Base-by-base conservation (phyloP, 805 yeast genomes). In the Saturnispora saitoi region DNA sequence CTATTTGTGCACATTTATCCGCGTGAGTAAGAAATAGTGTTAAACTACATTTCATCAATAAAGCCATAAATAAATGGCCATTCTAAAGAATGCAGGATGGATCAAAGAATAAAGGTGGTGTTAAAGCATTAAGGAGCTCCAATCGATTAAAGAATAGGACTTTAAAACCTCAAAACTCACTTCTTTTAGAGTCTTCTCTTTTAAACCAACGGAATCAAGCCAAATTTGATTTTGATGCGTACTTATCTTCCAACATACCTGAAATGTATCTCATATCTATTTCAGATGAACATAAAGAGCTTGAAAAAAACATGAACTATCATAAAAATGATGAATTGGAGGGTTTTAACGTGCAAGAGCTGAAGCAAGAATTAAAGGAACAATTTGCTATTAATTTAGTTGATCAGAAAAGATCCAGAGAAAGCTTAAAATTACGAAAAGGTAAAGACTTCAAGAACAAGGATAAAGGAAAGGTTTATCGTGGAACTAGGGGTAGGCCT, bases 141-240 rank as follows among this genome's bases (percentile, higher is more conserved):
- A 37, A 30, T 9, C 10, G 41, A 22, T 37, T 22, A 20, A 30
- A 32, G 20, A 15, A 34, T 20, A 19, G 38, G 17, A 34, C 22
- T 20, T 17, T 14, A 34, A 34, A 24, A 9, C 4, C 24, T 32
- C 17, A 28, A 39, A 31, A 30, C 24, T 26, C 26, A 15, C 32
- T 39, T 26, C 17, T 40, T 30, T 12, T 44, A 15, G 40, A 40
- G 7, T 39, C 48, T 14, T 20, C 48, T 4, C 28, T 46, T 24
- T 39, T 46, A 6, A 40, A 40, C 26, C 32, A 46, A 20, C 42
- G 42, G 19, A 32, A 34, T 32, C 30, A 37, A 24, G 39, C 53
- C 2, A 50, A 51, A 47, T 70, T 65, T 48, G 64, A 72, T 49
- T 71, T 71, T 54, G 73, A 70, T 43, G 51, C 53, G 1, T 61